A percentile compares a stretch with the other conserved stretches of the same genome.
Conservation (phyloP, 1,139 yeast genomes). For the Geotrichum europaeum region DNA sequence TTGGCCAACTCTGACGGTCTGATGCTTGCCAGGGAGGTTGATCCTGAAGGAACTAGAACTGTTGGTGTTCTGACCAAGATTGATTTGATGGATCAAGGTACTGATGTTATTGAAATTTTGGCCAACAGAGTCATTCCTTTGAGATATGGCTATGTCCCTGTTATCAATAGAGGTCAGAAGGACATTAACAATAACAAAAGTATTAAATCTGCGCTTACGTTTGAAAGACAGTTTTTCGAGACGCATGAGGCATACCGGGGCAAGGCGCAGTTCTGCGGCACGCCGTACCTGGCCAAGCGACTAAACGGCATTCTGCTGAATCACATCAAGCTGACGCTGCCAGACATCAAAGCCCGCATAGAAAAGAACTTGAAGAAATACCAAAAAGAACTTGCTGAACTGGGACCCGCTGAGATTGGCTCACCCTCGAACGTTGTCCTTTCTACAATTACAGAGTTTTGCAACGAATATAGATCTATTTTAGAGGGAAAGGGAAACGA, state of each 20-base stretch:
- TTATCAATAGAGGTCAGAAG: slow-evolving; percentile 94
- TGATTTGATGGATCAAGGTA: slow-evolving; percentile 96
- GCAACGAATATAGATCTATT: slow-evolving; percentile 86
- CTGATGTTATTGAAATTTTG: slow-evolving; percentile 95
- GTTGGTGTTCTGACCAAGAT: slow-evolving; percentile 96
- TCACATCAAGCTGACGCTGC: slow-evolving; percentile 90
- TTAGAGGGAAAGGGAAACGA: slow-evolving; percentile 87
- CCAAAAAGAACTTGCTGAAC: slow-evolving; percentile 64
- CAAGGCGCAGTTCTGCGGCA: slow-evolving; percentile 89
- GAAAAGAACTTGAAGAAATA: slow-evolving; percentile 86
- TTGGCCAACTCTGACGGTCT: slow-evolving; percentile 96
- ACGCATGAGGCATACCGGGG: slow-evolving; percentile 93
- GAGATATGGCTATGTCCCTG: slow-evolving; percentile 95
- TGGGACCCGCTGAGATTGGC: slow-evolving; percentile 75
- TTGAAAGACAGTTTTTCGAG: slow-evolving; percentile 77
- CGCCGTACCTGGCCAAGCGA: slow-evolving; percentile 94
- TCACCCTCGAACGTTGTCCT: slow-evolving; percentile 86
- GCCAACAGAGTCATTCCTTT: slow-evolving; percentile 95
- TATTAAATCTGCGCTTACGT: slow-evolving; percentile 79
- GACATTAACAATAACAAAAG: slow-evolving; percentile 87
- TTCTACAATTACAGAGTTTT: slow-evolving; percentile 87
- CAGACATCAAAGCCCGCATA: slow-evolving; percentile 88
- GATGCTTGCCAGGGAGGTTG: slow-evolving; percentile 94
- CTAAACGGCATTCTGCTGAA: slow-evolving; percentile 82
- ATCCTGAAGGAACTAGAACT: slow-evolving; percentile 94